Base-by-base conservation (phyloP, 257 asterid genomes). In the Rubia yunnanensis region DNA sequence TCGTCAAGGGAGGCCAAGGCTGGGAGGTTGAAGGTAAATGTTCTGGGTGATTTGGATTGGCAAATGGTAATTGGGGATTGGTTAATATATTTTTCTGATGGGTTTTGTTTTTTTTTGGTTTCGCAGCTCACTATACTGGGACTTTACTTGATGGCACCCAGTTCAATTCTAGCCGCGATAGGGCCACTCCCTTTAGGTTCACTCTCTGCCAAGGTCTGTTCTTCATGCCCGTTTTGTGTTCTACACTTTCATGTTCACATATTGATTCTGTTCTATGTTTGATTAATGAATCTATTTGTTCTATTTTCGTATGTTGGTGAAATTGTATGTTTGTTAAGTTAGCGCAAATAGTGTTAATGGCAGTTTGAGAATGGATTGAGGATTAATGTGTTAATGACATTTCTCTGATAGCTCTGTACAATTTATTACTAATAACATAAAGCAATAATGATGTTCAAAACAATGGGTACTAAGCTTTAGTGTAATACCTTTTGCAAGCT, bases 141-240 rank as follows among this genome's bases (percentile, higher is more conserved):
- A 82, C 85, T 17, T 57, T 84, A 73, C 77, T 82, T 17, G 87
- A 84, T 65, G 87, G 85, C 1, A 84, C 87, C 14, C 68, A 84
- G 66, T 84, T 84, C 60, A 87, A 84, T 64, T 84, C 90, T 1
- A 84, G 87, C 63, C 84, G 83, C 27, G 85, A 84, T 60, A 69
- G 78, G 63, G 85, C 75, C 7, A 55, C 78, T 44, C 87, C 90
- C 15, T 82, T 84, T 67, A 77, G 64, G 63, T 84, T 84, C 78
- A 77, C 82, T 41, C 81, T 84, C 13, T 32, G 18, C 18, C 48
- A 39, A 39, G 14, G 5, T 2, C 48, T 39, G 36, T 1, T 3
- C 48, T 39, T 39, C 17, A 39, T 39, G 48, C 18, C 17, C 13
- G 48, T 11, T 39, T 39, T 39, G 48, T 11, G 48, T 11, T 39